Base-by-base conservation (phyloP, 495 filamentous ascomycete species). In the Neurospora sp. region DNA sequence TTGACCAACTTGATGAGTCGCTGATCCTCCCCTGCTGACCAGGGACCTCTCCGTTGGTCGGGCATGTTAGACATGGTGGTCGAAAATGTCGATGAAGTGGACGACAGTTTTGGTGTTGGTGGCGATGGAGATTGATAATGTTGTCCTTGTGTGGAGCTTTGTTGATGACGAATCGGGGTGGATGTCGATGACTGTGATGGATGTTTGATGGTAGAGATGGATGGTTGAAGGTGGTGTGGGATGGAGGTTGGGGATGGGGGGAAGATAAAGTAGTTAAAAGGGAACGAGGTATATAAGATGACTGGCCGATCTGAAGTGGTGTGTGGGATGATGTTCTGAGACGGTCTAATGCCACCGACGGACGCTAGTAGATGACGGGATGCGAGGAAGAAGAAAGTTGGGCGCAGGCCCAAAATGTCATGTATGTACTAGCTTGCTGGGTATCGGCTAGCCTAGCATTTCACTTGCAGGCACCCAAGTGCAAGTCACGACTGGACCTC, bases 1-100 rank as follows among this genome's bases (percentile, higher is more conserved):
- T 90, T 86, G 70, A 97, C 93, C 37, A 97, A 87, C 71, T 87
- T 84, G 46, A 93, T 82, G 9, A 98, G 88, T 71, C 87, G 83
- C 41, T 86, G 81, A 78, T 98, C 95, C 82, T 98, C 95, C 41
- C 87, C 85, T 74, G 91, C 89, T 41, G 93, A 92, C 95, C 95
- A 98, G 54, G 95, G 95, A 69, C 95, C 95, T 42, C 78, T 77
- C 70, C 77, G 73, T 73, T 75, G 75, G 60, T 72, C 49, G 23
- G 54, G 54, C 54, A 66, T 66, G 54, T 66, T 66, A 66, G 54
- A 71, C 37, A 41, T 37, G 27, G 12, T 39, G 37, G 66, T 70
- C 37, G 42, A 42, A 70, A 69, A 42, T 20, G 39, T 31, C 23
- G 66, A 38, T 31, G 66, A 39, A 20, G 39, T 37, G 20, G 11